A percentile compares a stretch with the other conserved stretches of the same genome.
phyloP scores from a whole-genome alignment of 2,329 filamentous ascomycete species.

The Colletotrichum eremochloae region DNA sequence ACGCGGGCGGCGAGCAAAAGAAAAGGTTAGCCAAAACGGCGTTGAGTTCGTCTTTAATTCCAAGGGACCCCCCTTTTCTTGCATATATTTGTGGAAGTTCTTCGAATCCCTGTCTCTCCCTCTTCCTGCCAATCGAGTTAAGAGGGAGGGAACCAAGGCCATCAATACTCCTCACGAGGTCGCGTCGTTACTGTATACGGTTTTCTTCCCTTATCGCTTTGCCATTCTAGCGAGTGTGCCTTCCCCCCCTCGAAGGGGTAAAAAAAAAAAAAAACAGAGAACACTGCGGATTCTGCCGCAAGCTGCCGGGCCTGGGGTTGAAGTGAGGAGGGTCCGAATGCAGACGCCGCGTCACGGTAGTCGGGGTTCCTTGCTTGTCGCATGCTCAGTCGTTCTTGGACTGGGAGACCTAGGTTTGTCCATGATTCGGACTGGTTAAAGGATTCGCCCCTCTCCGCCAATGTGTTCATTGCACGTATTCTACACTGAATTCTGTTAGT shows the following conservation, averaged over 20 bases:
- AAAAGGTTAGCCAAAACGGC: neutral
- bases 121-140: neutral
- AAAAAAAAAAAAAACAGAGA: slow-evolving; percentile 1
- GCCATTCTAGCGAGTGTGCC: neutral
- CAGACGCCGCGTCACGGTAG: slow-evolving; percentile 19
- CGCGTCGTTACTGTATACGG: neutral
- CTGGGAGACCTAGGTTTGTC: neutral
- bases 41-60: neutral
- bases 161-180: slow-evolving; percentile 4
- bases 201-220: neutral
- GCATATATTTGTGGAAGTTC: neutral
- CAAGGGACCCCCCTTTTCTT: neutral
- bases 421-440: neutral
- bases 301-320: neutral
- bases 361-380: slow-evolving; percentile 6
- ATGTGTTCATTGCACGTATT: slow-evolving; percentile 9
- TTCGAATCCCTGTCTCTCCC: neutral
- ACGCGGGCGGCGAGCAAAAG: neutral
- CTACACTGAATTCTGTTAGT: neutral
- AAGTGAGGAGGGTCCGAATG: slow-evolving; percentile 2
- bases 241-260: neutral
- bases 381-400: slow-evolving; percentile 15
- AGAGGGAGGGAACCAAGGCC: neutral
- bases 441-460: slow-evolving; percentile 9
- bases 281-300: slow-evolving; percentile 2